Base-by-base conservation (phyloP, 148 eudicot genomes). In the Linanthus parryae region DNA sequence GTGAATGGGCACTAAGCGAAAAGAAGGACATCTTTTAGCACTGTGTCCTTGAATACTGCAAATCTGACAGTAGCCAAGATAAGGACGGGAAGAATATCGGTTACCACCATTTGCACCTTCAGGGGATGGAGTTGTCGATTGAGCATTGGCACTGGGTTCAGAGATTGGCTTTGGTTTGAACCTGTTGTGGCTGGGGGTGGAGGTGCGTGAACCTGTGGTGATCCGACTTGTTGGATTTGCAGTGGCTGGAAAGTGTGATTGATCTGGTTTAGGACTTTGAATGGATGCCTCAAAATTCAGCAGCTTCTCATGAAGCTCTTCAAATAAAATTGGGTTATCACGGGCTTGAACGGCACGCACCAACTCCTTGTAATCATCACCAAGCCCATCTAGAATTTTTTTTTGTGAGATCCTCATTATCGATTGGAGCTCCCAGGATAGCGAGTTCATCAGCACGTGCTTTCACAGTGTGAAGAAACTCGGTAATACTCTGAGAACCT, bases 341-440 rank as follows among this genome's bases (percentile, higher is more conserved):
- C 46, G 46, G 21, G 46, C 46, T 24, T 24, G 17, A n/a, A 42
- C 46, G 46, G 46, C 46, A 7, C 21, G 22, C 17, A 42, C 21
- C 9, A 42, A 8, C 8, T 21, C 22, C 17, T 24, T 21, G 21
- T 42, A 42, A n/a, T n/a, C n/a, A 42, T 17, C 11, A 17, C 21
- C 46, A n/a, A 42, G 21, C 8, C 46, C 46, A 42, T 42, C 21
- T 21, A 42, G 17, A 17, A 42, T n/a, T 42, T 21, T 21, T 42
- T 42, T 42, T 21, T 8, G 21, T 9, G 46, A 42, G 17, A 12
- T 42, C 46, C 22, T 42, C 46, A 42, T 42, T 21, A 24, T 42
- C 46, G 22, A 42, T 17, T 8, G 46, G 46, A 8, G 17, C 21
- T 6, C 46, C 46, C n/a, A n/a, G n/a, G 21, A 42, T 21, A 14